Base-by-base conservation (phyloP, 2,329 filamentous ascomycete species). In the Chaetomiaceae sp. region DNA sequence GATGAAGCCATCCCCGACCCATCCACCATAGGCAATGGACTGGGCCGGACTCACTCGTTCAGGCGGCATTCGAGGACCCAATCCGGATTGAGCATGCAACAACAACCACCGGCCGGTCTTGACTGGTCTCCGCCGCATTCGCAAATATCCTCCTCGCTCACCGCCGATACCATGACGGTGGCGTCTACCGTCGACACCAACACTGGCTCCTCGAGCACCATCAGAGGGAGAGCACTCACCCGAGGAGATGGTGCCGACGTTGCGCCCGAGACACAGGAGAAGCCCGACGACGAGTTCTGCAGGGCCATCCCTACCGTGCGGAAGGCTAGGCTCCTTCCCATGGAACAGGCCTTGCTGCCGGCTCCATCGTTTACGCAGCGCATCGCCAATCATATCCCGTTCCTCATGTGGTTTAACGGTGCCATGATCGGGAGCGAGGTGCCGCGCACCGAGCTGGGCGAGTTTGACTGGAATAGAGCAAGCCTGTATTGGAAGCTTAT, bases 351-450 rank as follows among this genome's bases (percentile, higher is more conserved):
- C 8, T 75, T 90, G 25, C 78, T 86, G 13, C 86, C 86, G 2
- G 83, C 86, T 61, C 81, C 82, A 44, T 85, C 84, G 2, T 75
- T 82, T 51, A 72, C 78, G 32, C 84, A 88, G 68, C 78, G 82
- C 47, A 65, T 88, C 18, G 69, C 87, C 50, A 78, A 79, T 59
- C 80, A 78, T 49, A 80, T 90, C 36, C 87, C 87, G 2, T 76
- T 90, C 56, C 71, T 90, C 56, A 80, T 79, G 61, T 90, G 85
- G 82, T 86, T 90, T 65, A 84, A 82, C 41, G 84, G 73, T 58
- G 83, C 74, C 62, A 82, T 91, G 68, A 90, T 92, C 63, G 88
- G 88, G 5, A 84, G 83, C 64, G 79, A 86, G 65, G 82, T 92
- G 34, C 89, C 89, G 7, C 77, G 86, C 37, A 85, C 78, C 48